These are phyloP conservation scores for Phaseolus lunatus DNA, from an alignment of 306 rosid species.

Conservation along the genomic window DNA sequence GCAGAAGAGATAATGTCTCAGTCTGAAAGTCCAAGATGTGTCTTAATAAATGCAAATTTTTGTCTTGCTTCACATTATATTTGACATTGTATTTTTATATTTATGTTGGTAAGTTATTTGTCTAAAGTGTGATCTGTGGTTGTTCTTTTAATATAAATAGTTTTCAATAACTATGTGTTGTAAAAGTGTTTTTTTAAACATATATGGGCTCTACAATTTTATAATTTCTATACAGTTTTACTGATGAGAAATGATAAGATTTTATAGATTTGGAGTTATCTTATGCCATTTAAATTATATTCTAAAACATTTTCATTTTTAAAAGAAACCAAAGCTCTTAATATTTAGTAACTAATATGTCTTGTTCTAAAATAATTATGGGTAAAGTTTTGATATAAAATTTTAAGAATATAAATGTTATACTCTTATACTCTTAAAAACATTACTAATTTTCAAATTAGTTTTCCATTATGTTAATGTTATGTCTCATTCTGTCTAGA, in stretches of 20 bases:
- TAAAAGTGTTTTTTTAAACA: neutral
- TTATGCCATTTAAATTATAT: neutral
- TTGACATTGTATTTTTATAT: neutral
- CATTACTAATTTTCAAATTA: no score
- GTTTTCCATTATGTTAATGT: no score
- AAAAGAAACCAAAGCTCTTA: neutral
- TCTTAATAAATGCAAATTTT: neutral
- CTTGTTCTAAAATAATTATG: no score
- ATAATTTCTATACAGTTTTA: no score
- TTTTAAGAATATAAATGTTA: no score
- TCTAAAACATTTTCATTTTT: neutral
- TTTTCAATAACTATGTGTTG: neutral
- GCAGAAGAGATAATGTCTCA: neutral
- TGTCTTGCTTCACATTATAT: neutral
- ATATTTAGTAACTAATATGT: neutral
- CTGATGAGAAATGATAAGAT: no score
- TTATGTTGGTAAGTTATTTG: neutral
- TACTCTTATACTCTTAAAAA: no score
- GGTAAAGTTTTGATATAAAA: no score
- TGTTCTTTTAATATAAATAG: neutral
- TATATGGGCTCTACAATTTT: neutral
- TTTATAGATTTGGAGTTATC: neutral
- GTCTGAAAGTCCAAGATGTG: neutral
- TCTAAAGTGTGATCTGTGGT: neutral
- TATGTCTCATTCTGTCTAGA: neutral